Conservation (phyloP, 192 early-diverging fungal genomes). For the Coemansia sp. region DNA sequence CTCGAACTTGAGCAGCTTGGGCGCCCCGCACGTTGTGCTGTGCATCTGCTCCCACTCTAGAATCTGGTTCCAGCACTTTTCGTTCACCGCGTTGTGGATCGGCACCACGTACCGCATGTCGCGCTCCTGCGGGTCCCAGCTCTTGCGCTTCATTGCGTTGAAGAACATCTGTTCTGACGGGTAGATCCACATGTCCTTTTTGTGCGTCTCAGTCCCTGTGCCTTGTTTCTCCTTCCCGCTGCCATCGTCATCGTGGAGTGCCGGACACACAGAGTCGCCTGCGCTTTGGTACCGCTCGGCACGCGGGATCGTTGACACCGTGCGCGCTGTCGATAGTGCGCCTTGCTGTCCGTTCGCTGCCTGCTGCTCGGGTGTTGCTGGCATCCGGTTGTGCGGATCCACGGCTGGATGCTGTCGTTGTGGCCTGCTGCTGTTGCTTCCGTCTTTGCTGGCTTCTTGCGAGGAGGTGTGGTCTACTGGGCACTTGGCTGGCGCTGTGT, state of each 20-base stretch:
- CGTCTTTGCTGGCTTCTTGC: too few relatives aligned
- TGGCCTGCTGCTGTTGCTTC: neutral
- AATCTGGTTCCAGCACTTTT: conserved; percentile 85
- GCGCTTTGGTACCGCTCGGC: conserved; percentile 58
- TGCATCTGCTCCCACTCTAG: conserved; percentile 74
- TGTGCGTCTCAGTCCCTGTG: conserved; percentile 4
- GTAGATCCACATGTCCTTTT: conserved; percentile 71
- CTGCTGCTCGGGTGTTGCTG: conserved; percentile 56
- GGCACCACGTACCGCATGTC: conserved; percentile 91
- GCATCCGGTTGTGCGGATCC: conserved; percentile 68
- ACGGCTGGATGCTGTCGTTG: conserved; percentile 19
- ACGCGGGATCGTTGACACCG: conserved; percentile 76
- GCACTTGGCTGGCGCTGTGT: conserved; percentile 7
- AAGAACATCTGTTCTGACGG: conserved; percentile 95
- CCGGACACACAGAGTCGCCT: conserved; percentile 35
- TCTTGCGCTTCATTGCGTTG: conserved; percentile 93
- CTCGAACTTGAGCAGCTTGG: conserved; percentile 50
- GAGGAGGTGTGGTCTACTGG: conserved; percentile 19
- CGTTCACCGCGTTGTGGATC: conserved; percentile 94
- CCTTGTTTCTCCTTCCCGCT: conserved; percentile 12
- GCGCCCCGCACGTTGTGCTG: conserved; percentile 23
- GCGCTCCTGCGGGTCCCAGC: conserved; percentile 74
- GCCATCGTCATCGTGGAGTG: conserved; percentile 17
- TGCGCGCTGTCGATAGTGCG: conserved; percentile 64
- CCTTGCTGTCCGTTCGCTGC: conserved; percentile 42